These are phyloP conservation scores for Solanum lignicaule DNA, from an alignment of 257 asterid genomes.

Conservation along the genomic window DNA sequence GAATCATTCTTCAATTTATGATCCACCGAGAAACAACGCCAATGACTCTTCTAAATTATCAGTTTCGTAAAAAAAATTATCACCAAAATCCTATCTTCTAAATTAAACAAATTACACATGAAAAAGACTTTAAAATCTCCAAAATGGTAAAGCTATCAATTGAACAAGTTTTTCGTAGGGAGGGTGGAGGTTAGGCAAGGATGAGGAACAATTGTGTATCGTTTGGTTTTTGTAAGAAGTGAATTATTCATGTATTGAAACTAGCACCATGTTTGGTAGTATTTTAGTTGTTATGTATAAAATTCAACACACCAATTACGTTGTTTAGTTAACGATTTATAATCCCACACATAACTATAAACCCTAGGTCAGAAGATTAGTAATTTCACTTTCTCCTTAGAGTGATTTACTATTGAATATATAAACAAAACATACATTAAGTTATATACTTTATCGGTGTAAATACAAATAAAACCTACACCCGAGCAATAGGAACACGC, in stretches of 20 bases:
- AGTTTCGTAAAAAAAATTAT: not conserved
- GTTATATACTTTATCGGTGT: not conserved
- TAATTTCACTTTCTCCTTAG: not conserved
- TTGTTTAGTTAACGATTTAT: not conserved
- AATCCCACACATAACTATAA: not conserved
- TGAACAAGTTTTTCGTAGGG: not conserved
- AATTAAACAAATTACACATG: too few species aligned
- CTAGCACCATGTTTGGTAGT: too few species aligned
- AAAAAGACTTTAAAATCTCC: not conserved
- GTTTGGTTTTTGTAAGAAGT: too few species aligned
- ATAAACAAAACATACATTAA: not conserved
- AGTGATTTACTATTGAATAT: not conserved
- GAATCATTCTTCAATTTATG: not conserved
- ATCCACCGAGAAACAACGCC: not conserved
- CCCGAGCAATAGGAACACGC: not conserved
- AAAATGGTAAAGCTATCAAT: too few species aligned
- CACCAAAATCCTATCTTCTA: not conserved
- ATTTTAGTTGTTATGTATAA: not conserved
- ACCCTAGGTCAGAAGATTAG: not conserved
- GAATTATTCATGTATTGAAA: too few species aligned
- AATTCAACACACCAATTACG: not conserved
- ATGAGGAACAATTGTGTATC: too few species aligned
- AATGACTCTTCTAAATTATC: not conserved
- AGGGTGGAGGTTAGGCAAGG: too few species aligned
- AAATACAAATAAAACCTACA: not conserved